Percentiles rank a stretch among this genome's conserved stretches.
phyloP scores from a whole-genome alignment of 306 rosid species.

The Quercus bicolor region DNA sequence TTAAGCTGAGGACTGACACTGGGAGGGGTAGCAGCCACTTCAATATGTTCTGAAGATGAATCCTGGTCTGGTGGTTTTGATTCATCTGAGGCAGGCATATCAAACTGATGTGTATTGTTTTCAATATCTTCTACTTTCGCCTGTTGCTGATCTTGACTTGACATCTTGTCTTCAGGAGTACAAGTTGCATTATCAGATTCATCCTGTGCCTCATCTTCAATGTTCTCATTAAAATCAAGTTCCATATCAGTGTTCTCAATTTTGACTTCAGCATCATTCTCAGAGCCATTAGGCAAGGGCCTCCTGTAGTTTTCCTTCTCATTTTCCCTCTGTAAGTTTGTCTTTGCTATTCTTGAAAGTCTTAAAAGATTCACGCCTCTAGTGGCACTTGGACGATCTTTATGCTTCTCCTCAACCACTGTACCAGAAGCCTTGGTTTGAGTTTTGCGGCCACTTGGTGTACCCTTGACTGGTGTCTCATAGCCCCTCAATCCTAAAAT shows the following conservation, averaged over 20 bases:
- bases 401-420: constrained; percentile 61
- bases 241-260: constrained; percentile 97
- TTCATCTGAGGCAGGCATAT: constrained; percentile 49
- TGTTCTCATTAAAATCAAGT: constrained; percentile 87
- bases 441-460: constrained; percentile 62
- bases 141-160: constrained; percentile 37
- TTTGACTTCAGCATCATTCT: constrained; percentile 88
- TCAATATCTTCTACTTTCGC: constrained; percentile 60
- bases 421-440: constrained; percentile 69
- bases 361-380: constrained; percentile 83
- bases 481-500: constrained; percentile 45
- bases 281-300: constrained; percentile 56
- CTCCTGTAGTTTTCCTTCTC: constrained; percentile 97
- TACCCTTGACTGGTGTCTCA: constrained; percentile 71
- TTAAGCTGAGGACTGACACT: constrained; percentile 68
- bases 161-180: constrained; percentile 45
- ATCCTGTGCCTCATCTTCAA: constrained; percentile 75
- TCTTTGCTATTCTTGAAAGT: constrained; percentile 86
- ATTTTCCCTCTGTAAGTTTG: constrained; percentile 84
- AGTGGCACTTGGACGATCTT: constrained; percentile 48
- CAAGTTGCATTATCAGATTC: constrained; percentile 62
- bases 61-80: constrained; percentile 55
- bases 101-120: constrained; percentile 38
- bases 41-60: constrained; percentile 52
- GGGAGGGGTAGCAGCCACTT: constrained; percentile 57